Conservation (phyloP, 306 rosid genomes). For the Begonia peltatifolia region DNA sequence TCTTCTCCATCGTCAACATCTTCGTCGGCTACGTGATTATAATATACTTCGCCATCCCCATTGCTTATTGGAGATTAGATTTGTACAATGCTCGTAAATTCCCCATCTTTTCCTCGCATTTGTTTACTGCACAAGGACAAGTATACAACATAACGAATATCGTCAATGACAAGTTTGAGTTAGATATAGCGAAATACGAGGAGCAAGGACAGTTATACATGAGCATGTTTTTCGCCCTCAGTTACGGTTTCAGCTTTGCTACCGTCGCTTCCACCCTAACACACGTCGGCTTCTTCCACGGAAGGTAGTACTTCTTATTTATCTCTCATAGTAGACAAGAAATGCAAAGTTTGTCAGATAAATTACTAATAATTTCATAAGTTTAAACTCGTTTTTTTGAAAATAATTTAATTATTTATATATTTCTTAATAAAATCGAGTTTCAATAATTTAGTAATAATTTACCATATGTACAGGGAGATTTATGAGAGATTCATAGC, state of each 20-base stretch:
- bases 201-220: constrained; percentile 51
- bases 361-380: too few species aligned
- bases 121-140: constrained; percentile 50
- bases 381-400: too few species aligned
- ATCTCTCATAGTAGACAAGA: not conserved
- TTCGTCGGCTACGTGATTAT: constrained; percentile 37
- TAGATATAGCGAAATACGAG: constrained; percentile 23
- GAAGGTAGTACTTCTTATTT: constrained; percentile 30
- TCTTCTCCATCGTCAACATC: constrained; percentile 58
- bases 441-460: too few species aligned
- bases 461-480: constrained; percentile 37
- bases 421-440: too few species aligned
- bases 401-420: too few species aligned
- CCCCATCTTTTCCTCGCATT: constrained; percentile 67
- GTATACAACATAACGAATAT: constrained; percentile 38
- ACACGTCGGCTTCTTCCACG: constrained; percentile 59
- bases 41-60: constrained; percentile 34
- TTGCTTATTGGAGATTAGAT: constrained; percentile 54
- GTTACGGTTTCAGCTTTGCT: constrained; percentile 71
- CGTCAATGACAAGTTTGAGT: constrained; percentile 49
- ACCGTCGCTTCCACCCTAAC: constrained; percentile 61
- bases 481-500: constrained; percentile 52
- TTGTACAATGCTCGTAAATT: constrained; percentile 33
- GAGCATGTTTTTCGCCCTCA: constrained; percentile 54
- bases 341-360: not conserved